Conservation (phyloP, 2,329 filamentous ascomycete species). For the Penicillium sp. region DNA sequence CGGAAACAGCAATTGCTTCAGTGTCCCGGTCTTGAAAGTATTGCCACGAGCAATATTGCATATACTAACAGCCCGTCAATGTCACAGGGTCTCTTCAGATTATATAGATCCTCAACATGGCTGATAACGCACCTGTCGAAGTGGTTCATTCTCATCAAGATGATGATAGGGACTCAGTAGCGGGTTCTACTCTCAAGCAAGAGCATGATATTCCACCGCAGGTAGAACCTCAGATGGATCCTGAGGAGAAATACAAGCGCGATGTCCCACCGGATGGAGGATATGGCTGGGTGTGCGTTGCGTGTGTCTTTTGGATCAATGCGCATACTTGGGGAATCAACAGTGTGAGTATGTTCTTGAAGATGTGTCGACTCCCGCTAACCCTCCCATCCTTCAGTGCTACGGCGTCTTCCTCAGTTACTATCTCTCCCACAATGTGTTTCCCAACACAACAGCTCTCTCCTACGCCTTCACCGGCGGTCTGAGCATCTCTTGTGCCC, state of each 20-base stretch:
- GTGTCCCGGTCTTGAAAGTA: background rate
- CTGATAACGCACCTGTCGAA: constrained; percentile 39
- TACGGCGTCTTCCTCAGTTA: constrained; percentile 64
- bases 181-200: constrained; percentile 9
- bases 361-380: background rate
- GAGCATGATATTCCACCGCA: constrained; percentile 16
- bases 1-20: constrained; percentile 19
- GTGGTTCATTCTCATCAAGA: constrained; percentile 31
- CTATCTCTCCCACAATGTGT: constrained; percentile 60
- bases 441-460: constrained; percentile 58
- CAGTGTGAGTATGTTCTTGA: constrained; percentile 49
- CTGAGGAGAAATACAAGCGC: constrained; percentile 37
- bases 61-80: background rate
- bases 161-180: constrained; percentile 18
- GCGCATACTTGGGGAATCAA: constrained; percentile 77
- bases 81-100: background rate
- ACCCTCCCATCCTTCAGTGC: constrained; percentile 32
- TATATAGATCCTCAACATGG: constrained; percentile 26
- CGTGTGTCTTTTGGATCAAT: constrained; percentile 61
- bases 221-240: constrained; percentile 17
- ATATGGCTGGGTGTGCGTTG: constrained; percentile 66
- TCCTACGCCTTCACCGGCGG: constrained; percentile 65
- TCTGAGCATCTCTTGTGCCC: constrained; percentile 61
- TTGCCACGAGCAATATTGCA: constrained; percentile 6
- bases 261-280: constrained; percentile 57